Conservation (phyloP, 805 yeast species). For the Sugiyamaella valdiviana region DNA sequence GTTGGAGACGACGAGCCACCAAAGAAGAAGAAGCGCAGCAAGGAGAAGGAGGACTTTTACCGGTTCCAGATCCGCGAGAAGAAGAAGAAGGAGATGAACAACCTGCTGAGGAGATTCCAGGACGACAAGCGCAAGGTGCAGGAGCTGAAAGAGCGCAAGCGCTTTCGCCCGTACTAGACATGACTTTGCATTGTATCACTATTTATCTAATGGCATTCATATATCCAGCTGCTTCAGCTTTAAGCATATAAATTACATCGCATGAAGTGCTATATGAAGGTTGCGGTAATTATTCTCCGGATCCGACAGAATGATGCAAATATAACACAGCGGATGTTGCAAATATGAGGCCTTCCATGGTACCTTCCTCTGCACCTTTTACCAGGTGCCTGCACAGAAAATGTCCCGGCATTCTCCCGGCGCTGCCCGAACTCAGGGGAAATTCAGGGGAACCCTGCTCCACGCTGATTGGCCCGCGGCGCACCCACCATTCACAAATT, state of each 20-base stretch:
- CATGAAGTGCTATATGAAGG: no score
- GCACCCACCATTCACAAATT: background rate
- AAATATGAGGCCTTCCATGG: no score
- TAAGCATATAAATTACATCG: no score
- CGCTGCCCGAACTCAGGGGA: no score
- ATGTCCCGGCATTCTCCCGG: no score
- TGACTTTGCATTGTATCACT: slow-evolving; percentile 3
- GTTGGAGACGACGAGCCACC: slow-evolving; percentile 14
- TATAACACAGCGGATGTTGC: background rate
- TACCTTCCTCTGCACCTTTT: no score
- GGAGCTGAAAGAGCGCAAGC: slow-evolving; percentile 69
- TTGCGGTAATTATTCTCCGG: no score
- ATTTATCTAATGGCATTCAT: background rate
- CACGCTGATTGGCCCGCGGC: no score
- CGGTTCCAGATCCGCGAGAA: slow-evolving; percentile 92
- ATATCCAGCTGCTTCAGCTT: no score
- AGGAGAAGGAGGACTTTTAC: slow-evolving; percentile 86
- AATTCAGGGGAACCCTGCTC: no score
- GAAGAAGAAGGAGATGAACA: slow-evolving; percentile 89
- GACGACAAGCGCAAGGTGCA: slow-evolving; percentile 84
- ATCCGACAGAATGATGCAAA: background rate
- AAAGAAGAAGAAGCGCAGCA: slow-evolving; percentile 48
- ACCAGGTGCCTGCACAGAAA: no score
- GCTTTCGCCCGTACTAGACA: slow-evolving; percentile 84
- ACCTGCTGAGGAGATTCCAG: slow-evolving; percentile 73